Evolutionary conservation across 2,329 filamentous ascomycete genomes (phyloP).

Genomic region (Cordyceps fumosorosea): DNA sequence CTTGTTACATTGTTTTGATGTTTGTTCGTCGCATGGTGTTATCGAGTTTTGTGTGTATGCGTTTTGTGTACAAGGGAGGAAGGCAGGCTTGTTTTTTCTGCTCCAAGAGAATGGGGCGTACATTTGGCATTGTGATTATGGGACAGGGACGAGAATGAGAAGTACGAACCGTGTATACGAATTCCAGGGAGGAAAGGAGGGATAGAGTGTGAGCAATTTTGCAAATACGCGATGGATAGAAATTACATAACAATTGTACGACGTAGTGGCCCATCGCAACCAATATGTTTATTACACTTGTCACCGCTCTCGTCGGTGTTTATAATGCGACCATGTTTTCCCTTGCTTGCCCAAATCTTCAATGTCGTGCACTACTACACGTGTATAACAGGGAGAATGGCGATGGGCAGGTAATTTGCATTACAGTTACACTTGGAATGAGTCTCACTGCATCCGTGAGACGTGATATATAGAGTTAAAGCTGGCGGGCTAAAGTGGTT

Average conservation of each 20-base stretch:
- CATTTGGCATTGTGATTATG: not conserved
- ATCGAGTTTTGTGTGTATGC: not conserved
- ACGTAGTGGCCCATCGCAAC: not conserved
- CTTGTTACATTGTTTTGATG: not conserved
- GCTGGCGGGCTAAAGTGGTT: not conserved
- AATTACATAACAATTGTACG: slow-evolving; percentile 8
- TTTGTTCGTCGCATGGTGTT: slow-evolving; percentile 1
- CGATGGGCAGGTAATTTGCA: not conserved
- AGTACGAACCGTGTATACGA: not conserved
- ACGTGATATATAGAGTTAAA: not conserved
- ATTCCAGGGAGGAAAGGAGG: not conserved
- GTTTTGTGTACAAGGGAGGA: not conserved
- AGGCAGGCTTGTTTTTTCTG: not conserved
- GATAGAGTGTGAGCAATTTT: not conserved
- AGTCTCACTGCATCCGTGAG: not conserved
- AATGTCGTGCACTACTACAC: not conserved
- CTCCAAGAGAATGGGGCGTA: not conserved
- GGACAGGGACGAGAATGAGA: not conserved
- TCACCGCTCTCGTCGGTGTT: no score
- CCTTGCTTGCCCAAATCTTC: not conserved
- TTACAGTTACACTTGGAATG: not conserved
- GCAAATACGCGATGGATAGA: slow-evolving; percentile 7
- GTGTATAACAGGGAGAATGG: not conserved
- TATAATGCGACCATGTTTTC: not conserved
- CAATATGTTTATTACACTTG: no score